phyloP scores from a whole-genome alignment of 2,329 filamentous ascomycete species.

The Botrytis tulipae region DNA sequence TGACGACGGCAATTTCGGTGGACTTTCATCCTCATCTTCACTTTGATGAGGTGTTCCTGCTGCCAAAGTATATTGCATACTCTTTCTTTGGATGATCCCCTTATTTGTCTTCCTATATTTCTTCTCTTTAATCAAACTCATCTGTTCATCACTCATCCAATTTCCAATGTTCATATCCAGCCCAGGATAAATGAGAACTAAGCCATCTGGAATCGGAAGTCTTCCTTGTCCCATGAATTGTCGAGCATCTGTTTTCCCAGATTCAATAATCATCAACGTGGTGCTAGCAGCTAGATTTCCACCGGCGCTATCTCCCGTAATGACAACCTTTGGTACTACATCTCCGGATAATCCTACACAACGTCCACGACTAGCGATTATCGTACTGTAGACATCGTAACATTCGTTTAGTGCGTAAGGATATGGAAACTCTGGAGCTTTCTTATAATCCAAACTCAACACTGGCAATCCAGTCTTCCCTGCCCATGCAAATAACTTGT shows the following conservation, averaged over 20 bases:
- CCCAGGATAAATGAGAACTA: constrained; percentile 84
- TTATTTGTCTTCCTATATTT: constrained; percentile 74
- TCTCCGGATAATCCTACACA: constrained; percentile 73
- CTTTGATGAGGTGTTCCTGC: constrained; percentile 81
- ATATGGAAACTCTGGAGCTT: constrained; percentile 81
- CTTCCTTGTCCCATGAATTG: constrained; percentile 55
- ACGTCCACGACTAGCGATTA: constrained; percentile 68
- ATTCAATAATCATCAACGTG: constrained; percentile 86
- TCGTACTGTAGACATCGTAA: constrained; percentile 77
- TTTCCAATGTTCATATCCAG: constrained; percentile 97
- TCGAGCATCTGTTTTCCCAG: constrained; percentile 55
- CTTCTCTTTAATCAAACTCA: constrained; percentile 86
- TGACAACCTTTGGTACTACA: constrained; percentile 63
- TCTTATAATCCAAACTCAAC: constrained; percentile 86
- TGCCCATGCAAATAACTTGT: constrained; percentile 91
- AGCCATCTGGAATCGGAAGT: constrained; percentile 72
- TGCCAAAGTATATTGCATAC: constrained; percentile 80
- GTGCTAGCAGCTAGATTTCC: constrained; percentile 78
- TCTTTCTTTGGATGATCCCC: constrained; percentile 78
- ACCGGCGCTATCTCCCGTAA: constrained; percentile 79
- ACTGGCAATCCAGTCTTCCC: constrained; percentile 85
- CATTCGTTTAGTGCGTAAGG: constrained; percentile 85
- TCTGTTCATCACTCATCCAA: constrained; percentile 99
- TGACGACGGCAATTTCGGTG: constrained; percentile 38
- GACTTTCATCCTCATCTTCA: constrained; percentile 60